Conservation (phyloP, 108 stramenopile genomes). For the Bacterosira constricta region DNA sequence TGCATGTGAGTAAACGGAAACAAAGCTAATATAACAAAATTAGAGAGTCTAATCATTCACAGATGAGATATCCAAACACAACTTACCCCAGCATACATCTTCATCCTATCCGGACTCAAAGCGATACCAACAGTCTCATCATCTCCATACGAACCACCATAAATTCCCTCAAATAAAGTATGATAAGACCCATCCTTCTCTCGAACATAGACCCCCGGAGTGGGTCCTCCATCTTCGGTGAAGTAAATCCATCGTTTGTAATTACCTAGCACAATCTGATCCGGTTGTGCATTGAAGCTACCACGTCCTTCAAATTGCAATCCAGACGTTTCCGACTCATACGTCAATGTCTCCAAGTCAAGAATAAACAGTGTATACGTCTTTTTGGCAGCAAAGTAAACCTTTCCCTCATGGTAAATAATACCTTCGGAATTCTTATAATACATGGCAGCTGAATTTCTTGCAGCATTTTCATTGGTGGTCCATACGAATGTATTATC, state of each 20-base stretch:
- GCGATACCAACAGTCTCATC: constrained; percentile 67
- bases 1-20: too few species aligned
- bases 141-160: constrained; percentile 2
- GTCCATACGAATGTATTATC: constrained; percentile 48
- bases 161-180: constrained; percentile 31
- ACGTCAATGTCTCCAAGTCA: constrained; percentile 21
- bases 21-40: too few species aligned
- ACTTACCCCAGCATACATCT: constrained; percentile 5
- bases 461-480: constrained; percentile 3
- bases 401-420: constrained; percentile 17
- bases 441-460: constrained; percentile 10
- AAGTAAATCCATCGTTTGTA: constrained; percentile 48
- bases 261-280: constrained; percentile 42
- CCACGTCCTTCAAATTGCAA: constrained; percentile 12
- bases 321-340: neutral
- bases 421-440: constrained; percentile 57
- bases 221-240: constrained; percentile 55
- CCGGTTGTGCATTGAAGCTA: constrained; percentile 39
- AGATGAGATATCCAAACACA: too few species aligned
- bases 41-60: too few species aligned
- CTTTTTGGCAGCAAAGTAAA: constrained; percentile 52
- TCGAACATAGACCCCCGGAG: constrained; percentile 37
- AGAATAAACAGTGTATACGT: constrained; percentile 21
- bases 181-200: constrained; percentile 30
- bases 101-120: constrained; percentile 56